phyloP scores from a whole-genome alignment of 2,329 filamentous ascomycete species.

The Moelleriella libera region DNA sequence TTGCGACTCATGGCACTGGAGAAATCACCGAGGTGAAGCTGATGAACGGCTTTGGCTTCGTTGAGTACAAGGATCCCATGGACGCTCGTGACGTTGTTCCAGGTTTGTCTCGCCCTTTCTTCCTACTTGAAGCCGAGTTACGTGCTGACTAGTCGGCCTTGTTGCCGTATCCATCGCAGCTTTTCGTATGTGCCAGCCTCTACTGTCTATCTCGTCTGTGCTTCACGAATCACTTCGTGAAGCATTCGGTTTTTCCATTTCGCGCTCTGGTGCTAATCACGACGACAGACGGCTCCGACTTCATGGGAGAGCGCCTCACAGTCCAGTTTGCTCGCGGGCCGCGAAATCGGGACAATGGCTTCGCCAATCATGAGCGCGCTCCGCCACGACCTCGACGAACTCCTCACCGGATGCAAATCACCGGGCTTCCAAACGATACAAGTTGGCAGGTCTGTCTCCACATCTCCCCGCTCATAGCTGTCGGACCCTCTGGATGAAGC shows the following conservation, averaged over 20 bases:
- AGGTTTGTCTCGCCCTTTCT: constrained; percentile 44
- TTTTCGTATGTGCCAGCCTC: constrained; percentile 39
- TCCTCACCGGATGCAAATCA: constrained; percentile 91
- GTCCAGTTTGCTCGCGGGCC: constrained; percentile 96
- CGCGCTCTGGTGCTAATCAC: neutral
- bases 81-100: constrained; percentile 97
- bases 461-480: constrained; percentile 42
- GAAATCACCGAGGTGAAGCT: constrained; percentile 99
- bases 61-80: constrained; percentile 97
- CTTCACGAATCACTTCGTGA: too few species aligned
- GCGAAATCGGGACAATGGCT: constrained; percentile 36
- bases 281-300: constrained; percentile 76
- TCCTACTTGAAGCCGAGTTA: neutral
- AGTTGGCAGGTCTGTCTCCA: constrained; percentile 97
- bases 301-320: constrained; percentile 94
- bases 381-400: constrained; percentile 77
- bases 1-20: constrained; percentile 87
- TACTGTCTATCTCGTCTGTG: too few species aligned
- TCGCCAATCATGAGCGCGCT: constrained; percentile 39
- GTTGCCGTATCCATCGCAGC: constrained; percentile 22
- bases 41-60: constrained; percentile 99
- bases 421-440: constrained; percentile 92
- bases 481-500: constrained; percentile 25
- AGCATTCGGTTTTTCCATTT: neutral
- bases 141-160: constrained; percentile 3